phyloP scores from a whole-genome alignment of 208 protist genomes.

The Leishmania aethiopica region DNA sequence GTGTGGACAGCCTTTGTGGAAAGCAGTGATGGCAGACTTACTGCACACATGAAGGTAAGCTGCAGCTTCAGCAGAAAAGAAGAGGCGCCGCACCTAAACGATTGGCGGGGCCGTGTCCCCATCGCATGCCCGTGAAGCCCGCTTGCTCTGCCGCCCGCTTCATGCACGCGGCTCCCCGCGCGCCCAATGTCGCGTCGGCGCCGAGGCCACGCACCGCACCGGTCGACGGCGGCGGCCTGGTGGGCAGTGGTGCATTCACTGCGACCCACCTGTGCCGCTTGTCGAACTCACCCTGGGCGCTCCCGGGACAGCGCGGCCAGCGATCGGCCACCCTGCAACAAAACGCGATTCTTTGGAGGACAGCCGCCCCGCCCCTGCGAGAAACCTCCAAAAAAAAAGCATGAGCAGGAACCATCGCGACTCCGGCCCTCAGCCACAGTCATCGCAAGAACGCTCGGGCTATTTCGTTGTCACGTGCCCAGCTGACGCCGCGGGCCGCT shows the following conservation, averaged over 20 bases:
- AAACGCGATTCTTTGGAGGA: background rate
- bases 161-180: no score
- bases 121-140: background rate
- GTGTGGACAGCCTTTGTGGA: background rate
- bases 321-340: background rate
- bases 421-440: no score
- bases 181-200: no score
- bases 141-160: no score
- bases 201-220: no score
- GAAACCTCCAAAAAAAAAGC: background rate
- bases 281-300: no score
- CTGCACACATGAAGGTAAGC: background rate
- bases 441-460: background rate
- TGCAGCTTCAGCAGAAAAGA: background rate
- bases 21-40: background rate
- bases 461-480: background rate
- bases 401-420: background rate
- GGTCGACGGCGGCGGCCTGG: no score
- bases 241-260: background rate
- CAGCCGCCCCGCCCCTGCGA: no score
- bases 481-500: background rate
- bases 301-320: background rate
- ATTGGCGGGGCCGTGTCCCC: background rate
- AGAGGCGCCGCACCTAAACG: background rate
- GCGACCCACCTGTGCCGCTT: background rate